phyloP scores from a whole-genome alignment of 805 yeast species.

The Clavispora vitiphila region DNA sequence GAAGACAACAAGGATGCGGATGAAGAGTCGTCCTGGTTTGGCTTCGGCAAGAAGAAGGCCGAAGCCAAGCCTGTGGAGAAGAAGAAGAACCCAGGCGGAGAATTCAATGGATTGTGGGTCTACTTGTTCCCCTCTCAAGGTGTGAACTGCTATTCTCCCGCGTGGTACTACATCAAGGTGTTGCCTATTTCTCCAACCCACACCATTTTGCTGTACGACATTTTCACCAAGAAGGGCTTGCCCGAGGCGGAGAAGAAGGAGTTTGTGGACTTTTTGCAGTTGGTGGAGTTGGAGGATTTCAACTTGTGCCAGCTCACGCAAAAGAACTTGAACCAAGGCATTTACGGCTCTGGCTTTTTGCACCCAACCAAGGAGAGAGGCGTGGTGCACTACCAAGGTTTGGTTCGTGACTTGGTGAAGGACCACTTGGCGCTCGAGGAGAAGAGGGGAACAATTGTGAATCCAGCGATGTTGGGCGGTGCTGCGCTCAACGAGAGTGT shows the following conservation, averaged over 20 bases:
- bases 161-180: conserved; percentile 60
- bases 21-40: conserved; percentile 47
- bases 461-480: conserved; percentile 48
- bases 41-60: conserved; percentile 35
- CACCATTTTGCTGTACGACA: conserved; percentile 56
- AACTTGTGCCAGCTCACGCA: conserved; percentile 57
- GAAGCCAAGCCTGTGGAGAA: conserved; percentile 20
- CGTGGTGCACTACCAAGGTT: conserved; percentile 51
- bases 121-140: conserved; percentile 59
- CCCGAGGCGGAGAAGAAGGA: conserved; percentile 50
- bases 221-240: conserved; percentile 56
- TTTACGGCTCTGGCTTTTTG: conserved; percentile 53
- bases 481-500: conserved; percentile 37
- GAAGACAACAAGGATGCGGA: conserved; percentile 27
- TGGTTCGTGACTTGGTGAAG: conserved; percentile 55
- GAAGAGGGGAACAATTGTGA: conserved; percentile 40
- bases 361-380: conserved; percentile 59
- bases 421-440: conserved; percentile 46
- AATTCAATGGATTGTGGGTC: conserved; percentile 59
- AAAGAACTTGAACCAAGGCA: conserved; percentile 56
- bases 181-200: conserved; percentile 49
- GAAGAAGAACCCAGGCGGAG: conserved; percentile 54
- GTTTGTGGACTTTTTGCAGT: conserved; percentile 58
- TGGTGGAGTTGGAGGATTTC: conserved; percentile 56
- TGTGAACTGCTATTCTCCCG: conserved; percentile 60